Base-by-base conservation (phyloP, 2,329 filamentous ascomycete genomes). In the Diaporthe capsici region DNA sequence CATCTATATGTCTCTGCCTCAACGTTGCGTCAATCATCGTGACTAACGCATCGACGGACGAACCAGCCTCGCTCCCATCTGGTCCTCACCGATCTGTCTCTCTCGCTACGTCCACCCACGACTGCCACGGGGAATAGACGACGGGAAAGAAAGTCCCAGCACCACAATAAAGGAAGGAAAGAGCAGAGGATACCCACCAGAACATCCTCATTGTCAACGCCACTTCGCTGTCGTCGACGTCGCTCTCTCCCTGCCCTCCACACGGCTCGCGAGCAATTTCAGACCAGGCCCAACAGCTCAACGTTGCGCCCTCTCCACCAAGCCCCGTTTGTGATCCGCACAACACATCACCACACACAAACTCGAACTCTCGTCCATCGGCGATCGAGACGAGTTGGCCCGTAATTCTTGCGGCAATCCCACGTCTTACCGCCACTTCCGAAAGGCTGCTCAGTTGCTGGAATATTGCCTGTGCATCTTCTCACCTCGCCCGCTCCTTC, bases 391-490 rank as follows among this genome's bases (percentile, higher is more conserved):
- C 75, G 72, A 72, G 72, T 71, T 42, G 49, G 34, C 65, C 44
- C 22, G n/a, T 39, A 25, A 68, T 39, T 68, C 47, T 37, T 10
- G 28, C 39, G 37, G 31, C 28, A 34, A 25, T 49, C 44, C 22
- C 25, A 47, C 58, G 9, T 39, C 67, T 65, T 42, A 49, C 37
- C 51, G 70, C 70, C 68, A 65, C 17, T 60, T 51, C 31, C 57
- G 58, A 57, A 28, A 49, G 34, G 57, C 47, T 73, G 60, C 79
- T 77, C 79, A 79, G 80, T 80, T 81, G 80, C 80, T 82, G 80
- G 80, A 82, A 82, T 79, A 82, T 81, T 81, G 80, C 80, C 79
- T 78, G 79, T 76, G 77, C 79, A 80, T 78, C 76, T 78, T 76
- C 75, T 71, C 47, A 53, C 49, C 51, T 76, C 34, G 49, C 73